Percentiles rank a stretch among this genome's conserved stretches.
Conservation (phyloP, 73 alveolate species). For the Symbiodinium natans region DNA sequence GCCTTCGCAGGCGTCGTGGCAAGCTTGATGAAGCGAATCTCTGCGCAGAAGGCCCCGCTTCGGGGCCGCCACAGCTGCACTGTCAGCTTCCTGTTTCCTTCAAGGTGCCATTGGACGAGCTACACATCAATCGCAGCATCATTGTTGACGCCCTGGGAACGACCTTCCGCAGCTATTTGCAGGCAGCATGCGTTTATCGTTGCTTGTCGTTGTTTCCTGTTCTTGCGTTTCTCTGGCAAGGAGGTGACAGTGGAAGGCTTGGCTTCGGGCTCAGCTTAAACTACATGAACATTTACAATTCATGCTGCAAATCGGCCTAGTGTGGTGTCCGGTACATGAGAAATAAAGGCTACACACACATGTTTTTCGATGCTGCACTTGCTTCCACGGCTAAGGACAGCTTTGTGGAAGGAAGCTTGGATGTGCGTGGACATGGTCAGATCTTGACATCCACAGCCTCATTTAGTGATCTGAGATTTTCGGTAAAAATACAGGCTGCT, state of each 20-base stretch:
- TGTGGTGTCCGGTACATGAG: no score
- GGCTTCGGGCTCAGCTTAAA: neutral
- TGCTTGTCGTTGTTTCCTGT: no score
- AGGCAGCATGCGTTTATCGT: neutral
- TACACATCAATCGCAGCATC: conserved; percentile 46
- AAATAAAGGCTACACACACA: no score
- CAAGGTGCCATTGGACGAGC: neutral
- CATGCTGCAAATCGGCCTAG: no score
- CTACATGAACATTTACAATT: no score
- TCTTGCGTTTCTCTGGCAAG: neutral
- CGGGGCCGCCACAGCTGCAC: neutral
- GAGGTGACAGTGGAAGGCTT: neutral
- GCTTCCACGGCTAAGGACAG: neutral
- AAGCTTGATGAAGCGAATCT: neutral
- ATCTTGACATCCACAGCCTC: neutral
- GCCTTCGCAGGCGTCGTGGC: neutral
- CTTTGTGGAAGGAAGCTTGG: conserved; percentile 18
- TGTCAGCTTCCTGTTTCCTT: neutral
- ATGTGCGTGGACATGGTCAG: neutral
- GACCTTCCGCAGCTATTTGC: conserved; percentile 38
- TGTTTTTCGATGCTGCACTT: no score
- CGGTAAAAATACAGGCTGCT: conserved; percentile 17
- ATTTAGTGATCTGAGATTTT: neutral
- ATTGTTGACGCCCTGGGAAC: conserved; percentile 42
- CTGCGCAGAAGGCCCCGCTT: neutral